Conservation (phyloP, 1,284 basidiomycete genomes). For the Cutaneotrichosporon cavernicola region DNA sequence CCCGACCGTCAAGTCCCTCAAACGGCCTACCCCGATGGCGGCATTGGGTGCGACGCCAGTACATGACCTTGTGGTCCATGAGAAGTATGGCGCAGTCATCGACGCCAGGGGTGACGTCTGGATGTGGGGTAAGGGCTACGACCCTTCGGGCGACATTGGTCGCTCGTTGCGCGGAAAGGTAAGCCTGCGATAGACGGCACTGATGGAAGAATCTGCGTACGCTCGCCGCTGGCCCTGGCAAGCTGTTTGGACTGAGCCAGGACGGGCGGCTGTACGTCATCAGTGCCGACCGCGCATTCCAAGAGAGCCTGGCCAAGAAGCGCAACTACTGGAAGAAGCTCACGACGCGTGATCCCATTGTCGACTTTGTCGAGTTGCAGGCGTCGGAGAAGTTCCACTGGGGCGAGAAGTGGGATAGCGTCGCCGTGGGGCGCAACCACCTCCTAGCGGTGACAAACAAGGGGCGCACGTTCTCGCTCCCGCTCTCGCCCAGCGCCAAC, state of each 20-base stretch:
- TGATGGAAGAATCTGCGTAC: slow-evolving; percentile 64
- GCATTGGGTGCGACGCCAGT: slow-evolving; percentile 58
- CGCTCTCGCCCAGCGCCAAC: slow-evolving; percentile 76
- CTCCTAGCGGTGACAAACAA: slow-evolving; percentile 78
- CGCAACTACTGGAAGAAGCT: slow-evolving; percentile 39
- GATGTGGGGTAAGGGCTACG: slow-evolving; percentile 74
- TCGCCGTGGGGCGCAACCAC: slow-evolving; percentile 75
- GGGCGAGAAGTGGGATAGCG: slow-evolving; percentile 66
- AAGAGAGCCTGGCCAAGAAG: slow-evolving; percentile 32
- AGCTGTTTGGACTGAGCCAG: slow-evolving; percentile 67
- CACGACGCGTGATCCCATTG: slow-evolving; percentile 46
- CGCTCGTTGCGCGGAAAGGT: slow-evolving; percentile 68
- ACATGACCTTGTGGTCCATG: slow-evolving; percentile 71
- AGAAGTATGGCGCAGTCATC: slow-evolving; percentile 75
- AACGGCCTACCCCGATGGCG: slow-evolving; percentile 38
- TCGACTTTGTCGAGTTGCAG: slow-evolving; percentile 53
- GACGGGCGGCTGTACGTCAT: slow-evolving; percentile 73
- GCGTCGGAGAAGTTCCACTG: slow-evolving; percentile 57
- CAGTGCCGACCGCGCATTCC: slow-evolving; percentile 56
- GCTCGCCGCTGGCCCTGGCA: slow-evolving; percentile 59
- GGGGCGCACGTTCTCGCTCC: slow-evolving; percentile 77
- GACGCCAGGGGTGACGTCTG: slow-evolving; percentile 83
- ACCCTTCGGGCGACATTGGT: slow-evolving; percentile 53
- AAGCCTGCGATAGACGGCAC: slow-evolving; percentile 26
- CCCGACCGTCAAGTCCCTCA: slow-evolving; percentile 28